Base-by-base conservation (phyloP, 805 yeast genomes). In the Saturnispora dispora region DNA sequence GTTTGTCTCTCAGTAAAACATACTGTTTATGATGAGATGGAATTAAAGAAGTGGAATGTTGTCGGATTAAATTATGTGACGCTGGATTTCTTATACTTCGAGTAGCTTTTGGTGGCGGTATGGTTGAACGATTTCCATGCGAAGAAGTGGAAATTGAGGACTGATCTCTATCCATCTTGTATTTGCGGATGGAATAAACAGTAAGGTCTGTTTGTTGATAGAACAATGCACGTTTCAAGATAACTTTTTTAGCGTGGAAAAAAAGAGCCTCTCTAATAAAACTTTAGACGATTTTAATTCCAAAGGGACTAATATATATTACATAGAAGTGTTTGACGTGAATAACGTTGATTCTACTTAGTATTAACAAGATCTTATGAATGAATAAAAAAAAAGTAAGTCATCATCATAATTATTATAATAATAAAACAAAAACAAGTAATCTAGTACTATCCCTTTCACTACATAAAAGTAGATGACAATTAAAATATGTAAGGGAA, bases 401-500 rank as follows among this genome's bases (percentile, higher is more conserved):
- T 30, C 33, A 30, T 30, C 33, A 30, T 30, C 33, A 30, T 30
- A 13, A 30, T 11, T 11, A 30, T 30, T 11, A 30, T 30, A 30
- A 30, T 30, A 30, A 30, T 20, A 37, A 37, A 37, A 37, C 41
- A n/a, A 18, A 37, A 37, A 37, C 41, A 17, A 18, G 13, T 11
- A 7, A 37, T n/a, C 22, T 10, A 10, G 5, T 37, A 37, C 17
- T 37, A 13, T 18, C 20, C 13, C 20, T 18, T 37, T 37, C 23
- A 18, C 22, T 37, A 0, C 13, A 15, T 9, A 7, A 11, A 18
- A 37, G 18, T 17, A 7, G 22, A 18, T 27, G 20, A 18, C 37
- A 15, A 30, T 65, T 65, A 88, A 52, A 81, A 73, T 32, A 90
- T 58, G 60, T 67, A 88, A 23, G 99, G 99, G 58, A 93, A 71